These are phyloP conservation scores for Coleophoma eucalyptorum DNA, from an alignment of 2,329 filamentous ascomycete species.

Conservation along the genomic window DNA sequence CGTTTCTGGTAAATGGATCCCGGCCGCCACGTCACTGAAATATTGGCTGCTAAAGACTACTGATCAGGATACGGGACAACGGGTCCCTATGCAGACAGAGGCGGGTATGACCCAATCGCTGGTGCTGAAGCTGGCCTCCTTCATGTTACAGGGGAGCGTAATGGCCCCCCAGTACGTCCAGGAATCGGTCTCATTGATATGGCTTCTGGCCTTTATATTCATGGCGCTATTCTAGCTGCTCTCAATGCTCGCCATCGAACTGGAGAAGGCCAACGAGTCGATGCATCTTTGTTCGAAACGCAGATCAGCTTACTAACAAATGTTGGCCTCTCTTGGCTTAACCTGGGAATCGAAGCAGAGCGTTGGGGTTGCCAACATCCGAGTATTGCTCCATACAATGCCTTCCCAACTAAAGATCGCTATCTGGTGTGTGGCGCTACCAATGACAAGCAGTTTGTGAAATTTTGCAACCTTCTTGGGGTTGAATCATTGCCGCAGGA, in stretches of 20 bases:
- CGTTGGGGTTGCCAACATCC: conserved; percentile 43
- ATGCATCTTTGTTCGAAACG: conserved; percentile 40
- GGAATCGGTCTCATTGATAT: conserved; percentile 40
- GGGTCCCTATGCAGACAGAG: conserved; percentile 36
- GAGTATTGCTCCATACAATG: conserved; percentile 42
- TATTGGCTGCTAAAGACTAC: no score
- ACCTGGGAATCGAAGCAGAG: conserved; percentile 34
- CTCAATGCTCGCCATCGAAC: conserved; percentile 32
- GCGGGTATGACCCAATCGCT: conserved; percentile 44
- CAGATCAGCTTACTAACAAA: conserved; percentile 37
- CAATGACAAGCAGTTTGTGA: conserved; percentile 32
- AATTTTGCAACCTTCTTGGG: conserved; percentile 24
- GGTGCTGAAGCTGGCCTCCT: no score
- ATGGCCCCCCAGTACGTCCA: conserved; percentile 34
- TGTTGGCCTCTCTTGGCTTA: conserved; percentile 33
- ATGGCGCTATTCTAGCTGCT: conserved; percentile 39
- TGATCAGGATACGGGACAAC: conserved; percentile 26
- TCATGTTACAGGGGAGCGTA: no score
- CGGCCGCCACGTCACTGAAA: no score
- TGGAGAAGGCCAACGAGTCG: conserved; percentile 37
- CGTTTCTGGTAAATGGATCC: conserved; percentile 31
- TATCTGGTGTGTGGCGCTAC: conserved; percentile 29
- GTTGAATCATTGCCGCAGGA: conserved; percentile 19
- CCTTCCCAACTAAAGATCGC: conserved; percentile 32
- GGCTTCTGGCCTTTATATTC: conserved; percentile 39